These are phyloP conservation scores for Tympanopsis confertula DNA, from an alignment of 2,329 filamentous ascomycete genomes.

Conservation along the genomic window DNA sequence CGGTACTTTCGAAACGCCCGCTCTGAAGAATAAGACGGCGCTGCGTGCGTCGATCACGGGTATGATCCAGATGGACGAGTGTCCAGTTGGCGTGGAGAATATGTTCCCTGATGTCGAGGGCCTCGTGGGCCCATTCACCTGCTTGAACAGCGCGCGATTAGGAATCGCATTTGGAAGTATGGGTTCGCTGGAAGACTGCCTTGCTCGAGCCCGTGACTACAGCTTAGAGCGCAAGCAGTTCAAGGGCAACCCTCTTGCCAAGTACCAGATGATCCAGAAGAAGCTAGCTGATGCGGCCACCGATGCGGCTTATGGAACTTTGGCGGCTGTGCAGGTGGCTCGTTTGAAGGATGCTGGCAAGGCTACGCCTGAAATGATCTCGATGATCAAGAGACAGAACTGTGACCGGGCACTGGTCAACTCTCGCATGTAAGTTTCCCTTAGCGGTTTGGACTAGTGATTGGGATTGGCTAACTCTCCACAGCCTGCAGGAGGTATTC, in stretches of 20 bases:
- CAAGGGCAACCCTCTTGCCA: conserved; percentile 59
- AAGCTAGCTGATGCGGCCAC: conserved; percentile 57
- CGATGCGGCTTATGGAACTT: conserved; percentile 53
- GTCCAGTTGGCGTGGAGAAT: conserved; percentile 53
- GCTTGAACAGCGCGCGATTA: conserved; percentile 54
- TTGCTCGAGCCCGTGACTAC: conserved; percentile 48
- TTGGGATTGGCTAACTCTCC: neutral
- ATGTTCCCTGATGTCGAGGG: conserved; percentile 59
- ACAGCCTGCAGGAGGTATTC: conserved; percentile 51
- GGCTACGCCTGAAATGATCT: conserved; percentile 58
- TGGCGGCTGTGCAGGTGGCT: conserved; percentile 54
- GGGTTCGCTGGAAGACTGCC: conserved; percentile 56
- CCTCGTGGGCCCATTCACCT: conserved; percentile 53
- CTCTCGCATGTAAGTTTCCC: conserved; percentile 30
- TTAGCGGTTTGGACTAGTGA: neutral
- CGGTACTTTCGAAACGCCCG: conserved; percentile 53
- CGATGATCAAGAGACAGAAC: conserved; percentile 63
- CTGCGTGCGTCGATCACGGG: conserved; percentile 57
- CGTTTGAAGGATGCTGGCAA: conserved; percentile 57
- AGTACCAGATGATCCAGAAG: conserved; percentile 62
- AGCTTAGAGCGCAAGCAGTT: conserved; percentile 57
- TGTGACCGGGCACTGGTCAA: conserved; percentile 55
- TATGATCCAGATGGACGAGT: conserved; percentile 60
- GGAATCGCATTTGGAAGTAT: conserved; percentile 62
- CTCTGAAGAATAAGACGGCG: conserved; percentile 57